A percentile compares a stretch with the other conserved stretches of the same genome.
phyloP scores from a whole-genome alignment of 345 rosid species.

The Pistacia vera region DNA sequence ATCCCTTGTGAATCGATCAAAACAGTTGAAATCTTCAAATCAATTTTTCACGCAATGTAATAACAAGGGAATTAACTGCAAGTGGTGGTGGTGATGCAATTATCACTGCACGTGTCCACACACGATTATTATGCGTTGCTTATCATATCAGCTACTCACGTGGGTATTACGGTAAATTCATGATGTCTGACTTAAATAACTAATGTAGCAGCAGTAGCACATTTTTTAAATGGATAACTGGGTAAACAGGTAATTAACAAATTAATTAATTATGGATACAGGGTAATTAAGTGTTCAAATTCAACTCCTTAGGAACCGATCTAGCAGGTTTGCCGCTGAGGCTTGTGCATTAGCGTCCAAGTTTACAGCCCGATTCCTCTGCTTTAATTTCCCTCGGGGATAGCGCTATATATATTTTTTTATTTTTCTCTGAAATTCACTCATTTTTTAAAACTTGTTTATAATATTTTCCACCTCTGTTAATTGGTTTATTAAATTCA shows the following conservation, averaged over 20 bases:
- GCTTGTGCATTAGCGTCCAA: conserved; percentile 40
- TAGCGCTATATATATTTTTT: conserved; percentile 19
- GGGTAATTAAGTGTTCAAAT: conserved; percentile 27
- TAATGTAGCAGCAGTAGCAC: too few species aligned
- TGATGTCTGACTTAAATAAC: neutral
- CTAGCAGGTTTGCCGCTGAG: conserved; percentile 54
- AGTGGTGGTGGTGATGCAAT: conserved; percentile 8
- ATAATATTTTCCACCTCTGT: conserved; percentile 2
- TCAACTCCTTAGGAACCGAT: conserved; percentile 49
- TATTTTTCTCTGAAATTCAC: conserved; percentile 13
- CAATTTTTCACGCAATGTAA: neutral
- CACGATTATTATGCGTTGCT: conserved; percentile 28
- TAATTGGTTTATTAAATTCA: conserved; percentile 9
- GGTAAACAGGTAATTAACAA: conserved; percentile 25
- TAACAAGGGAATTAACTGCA: neutral
- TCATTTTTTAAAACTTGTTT: conserved; percentile 1
- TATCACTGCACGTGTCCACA: conserved; percentile 19
- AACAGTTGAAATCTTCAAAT: conserved; percentile 8
- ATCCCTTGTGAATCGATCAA: conserved; percentile 6
- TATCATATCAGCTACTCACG: neutral
- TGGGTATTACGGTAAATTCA: conserved; percentile 3
- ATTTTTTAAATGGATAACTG: neutral
- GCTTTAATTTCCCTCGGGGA: conserved; percentile 37
- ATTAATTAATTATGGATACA: conserved; percentile 19
- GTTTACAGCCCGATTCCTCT: conserved; percentile 46